phyloP scores from a whole-genome alignment of 139 green algal genomes.

The Yamagishiella unicocca region DNA sequence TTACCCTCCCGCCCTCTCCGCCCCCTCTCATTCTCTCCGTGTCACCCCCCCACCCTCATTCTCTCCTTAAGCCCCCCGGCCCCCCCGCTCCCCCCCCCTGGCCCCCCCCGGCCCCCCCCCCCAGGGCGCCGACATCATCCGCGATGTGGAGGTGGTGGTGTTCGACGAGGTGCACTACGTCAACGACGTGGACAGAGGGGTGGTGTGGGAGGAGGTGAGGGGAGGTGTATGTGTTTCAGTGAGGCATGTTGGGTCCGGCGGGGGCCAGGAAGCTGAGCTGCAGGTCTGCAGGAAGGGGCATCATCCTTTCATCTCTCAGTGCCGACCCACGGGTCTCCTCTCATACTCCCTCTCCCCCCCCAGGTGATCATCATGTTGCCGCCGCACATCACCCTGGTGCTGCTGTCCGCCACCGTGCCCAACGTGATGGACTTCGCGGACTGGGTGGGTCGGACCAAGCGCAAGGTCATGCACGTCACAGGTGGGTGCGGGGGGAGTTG shows the following conservation, averaged over 20 bases:
- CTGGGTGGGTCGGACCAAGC: constrained; percentile 97
- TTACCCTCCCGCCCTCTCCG: neutral
- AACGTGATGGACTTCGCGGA: constrained; percentile 98
- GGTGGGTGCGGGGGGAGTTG: constrained; percentile 42
- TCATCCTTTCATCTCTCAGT: too few relatives aligned
- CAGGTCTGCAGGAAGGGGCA: too few relatives aligned
- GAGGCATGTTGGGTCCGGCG: too few relatives aligned
- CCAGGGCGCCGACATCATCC: constrained; percentile 89
- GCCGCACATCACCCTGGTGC: constrained; percentile 90
- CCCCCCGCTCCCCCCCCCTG: too few relatives aligned
- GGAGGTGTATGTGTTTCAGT: neutral
- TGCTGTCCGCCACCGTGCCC: constrained; percentile 97
- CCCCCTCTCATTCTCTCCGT: neutral
- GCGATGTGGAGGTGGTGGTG: constrained; percentile 97
- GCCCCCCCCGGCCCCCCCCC: neutral
- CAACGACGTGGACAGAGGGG: constrained; percentile 92
- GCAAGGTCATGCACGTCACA: constrained; percentile 89
- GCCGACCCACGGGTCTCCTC: too few relatives aligned
- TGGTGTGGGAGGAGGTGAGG: constrained; percentile 91
- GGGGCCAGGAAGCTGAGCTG: too few relatives aligned
- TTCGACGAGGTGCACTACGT: constrained; percentile 99
- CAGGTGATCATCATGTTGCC: constrained; percentile 99
- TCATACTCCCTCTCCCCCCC: constrained; percentile 46
- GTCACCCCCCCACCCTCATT: too few relatives aligned
- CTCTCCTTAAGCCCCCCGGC: too few relatives aligned